These are phyloP conservation scores for Zychaea mexicana DNA, from an alignment of 371 early-diverging fungal species.

Conservation along the genomic window DNA sequence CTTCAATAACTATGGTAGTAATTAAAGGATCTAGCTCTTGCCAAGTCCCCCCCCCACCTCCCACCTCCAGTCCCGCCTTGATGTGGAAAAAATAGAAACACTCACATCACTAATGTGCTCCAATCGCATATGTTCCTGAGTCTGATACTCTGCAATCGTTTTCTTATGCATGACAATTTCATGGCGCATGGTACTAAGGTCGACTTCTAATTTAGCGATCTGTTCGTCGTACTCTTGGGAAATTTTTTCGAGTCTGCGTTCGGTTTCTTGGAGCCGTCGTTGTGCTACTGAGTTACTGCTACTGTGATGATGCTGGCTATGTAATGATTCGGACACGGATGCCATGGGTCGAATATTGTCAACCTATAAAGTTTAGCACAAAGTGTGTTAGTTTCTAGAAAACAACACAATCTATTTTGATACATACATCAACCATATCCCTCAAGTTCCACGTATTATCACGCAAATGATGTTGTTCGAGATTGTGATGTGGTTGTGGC, in stretches of 20 bases:
- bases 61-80: no score
- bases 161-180: constrained; percentile 19
- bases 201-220: constrained; percentile 17
- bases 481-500: background rate
- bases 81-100: background rate
- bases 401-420: background rate
- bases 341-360: background rate
- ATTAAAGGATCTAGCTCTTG: no score
- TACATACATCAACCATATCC: no score
- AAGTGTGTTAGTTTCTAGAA: background rate
- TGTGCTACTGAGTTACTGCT: background rate
- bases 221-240: constrained; percentile 9
- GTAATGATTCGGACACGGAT: background rate
- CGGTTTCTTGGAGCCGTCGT: constrained; percentile 5
- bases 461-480: background rate
- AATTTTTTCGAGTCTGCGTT: constrained; percentile 6
- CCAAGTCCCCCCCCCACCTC: background rate
- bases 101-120: constrained; percentile 21
- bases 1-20: no score
- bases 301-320: no score
- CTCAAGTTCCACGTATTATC: no score
- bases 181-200: constrained; percentile 13
- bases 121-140: constrained; percentile 18
- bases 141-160: constrained; percentile 10
- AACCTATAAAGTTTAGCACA: background rate